These are phyloP conservation scores for Thuja plicata DNA, from an alignment of 83 land plant species.

Conservation along the genomic window DNA sequence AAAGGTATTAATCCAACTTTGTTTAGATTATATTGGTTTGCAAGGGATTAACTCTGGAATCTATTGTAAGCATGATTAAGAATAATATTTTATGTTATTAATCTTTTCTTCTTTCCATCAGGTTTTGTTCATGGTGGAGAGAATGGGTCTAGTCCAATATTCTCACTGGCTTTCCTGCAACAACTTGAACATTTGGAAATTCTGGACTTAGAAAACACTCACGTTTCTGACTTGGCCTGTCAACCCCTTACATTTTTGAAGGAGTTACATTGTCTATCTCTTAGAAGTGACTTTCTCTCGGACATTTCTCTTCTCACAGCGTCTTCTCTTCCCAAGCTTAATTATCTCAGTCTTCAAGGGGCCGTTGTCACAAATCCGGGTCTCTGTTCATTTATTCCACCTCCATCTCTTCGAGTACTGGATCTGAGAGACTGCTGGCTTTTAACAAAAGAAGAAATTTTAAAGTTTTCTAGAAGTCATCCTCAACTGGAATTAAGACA, in stretches of 20 bases:
- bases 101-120: constrained; percentile 17
- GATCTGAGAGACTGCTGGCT: constrained; percentile 91
- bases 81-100: neutral
- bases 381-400: constrained; percentile 57
- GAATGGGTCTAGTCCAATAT: constrained; percentile 3
- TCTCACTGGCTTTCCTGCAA: constrained; percentile 42
- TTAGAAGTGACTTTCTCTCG: constrained; percentile 65
- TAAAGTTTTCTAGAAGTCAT: constrained; percentile 40
- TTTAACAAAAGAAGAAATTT: constrained; percentile 50
- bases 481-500: constrained; percentile 62
- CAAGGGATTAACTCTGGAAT: constrained; percentile 1
- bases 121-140: constrained; percentile 35
- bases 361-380: constrained; percentile 71
- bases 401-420: constrained; percentile 48
- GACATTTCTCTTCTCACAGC: constrained; percentile 51
- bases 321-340: constrained; percentile 55
- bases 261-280: constrained; percentile 46
- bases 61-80: neutral
- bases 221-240: constrained; percentile 47
- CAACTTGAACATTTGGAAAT: constrained; percentile 53
- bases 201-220: constrained; percentile 66
- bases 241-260: constrained; percentile 37
- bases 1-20: constrained; percentile 51
- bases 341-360: constrained; percentile 50
- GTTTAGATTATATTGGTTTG: neutral